Percentiles rank a stretch among this genome's conserved stretches.
Evolutionary conservation across 1,284 basidiomycete species (phyloP).

Genomic region (Inonotus hispidus): DNA sequence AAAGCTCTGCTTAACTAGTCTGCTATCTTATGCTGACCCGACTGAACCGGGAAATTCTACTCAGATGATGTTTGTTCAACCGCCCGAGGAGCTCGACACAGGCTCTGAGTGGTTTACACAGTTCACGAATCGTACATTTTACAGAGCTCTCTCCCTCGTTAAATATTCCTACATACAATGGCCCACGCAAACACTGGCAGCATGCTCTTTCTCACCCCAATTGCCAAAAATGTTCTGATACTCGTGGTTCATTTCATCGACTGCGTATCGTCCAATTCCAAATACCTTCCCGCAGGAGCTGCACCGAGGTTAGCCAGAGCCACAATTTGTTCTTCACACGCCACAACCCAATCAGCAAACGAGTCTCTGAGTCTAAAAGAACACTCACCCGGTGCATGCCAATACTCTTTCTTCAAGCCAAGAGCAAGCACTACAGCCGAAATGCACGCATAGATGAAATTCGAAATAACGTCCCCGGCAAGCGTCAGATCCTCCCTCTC

Average conservation of each 20-base stretch:
- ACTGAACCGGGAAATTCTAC: too few relatives aligned
- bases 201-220: background rate
- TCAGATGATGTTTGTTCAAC: too few relatives aligned
- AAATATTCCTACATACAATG: background rate
- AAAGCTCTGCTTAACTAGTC: too few relatives aligned
- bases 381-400: conserved; percentile 4
- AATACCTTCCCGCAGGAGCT: background rate
- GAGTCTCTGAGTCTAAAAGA: background rate
- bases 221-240: background rate
- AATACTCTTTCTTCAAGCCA: background rate
- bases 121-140: background rate
- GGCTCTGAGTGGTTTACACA: background rate
- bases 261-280: conserved; percentile 6
- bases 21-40: too few relatives aligned
- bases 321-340: background rate
- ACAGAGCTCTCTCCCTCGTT: background rate
- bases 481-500: background rate
- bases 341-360: background rate
- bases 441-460: conserved; percentile 1
- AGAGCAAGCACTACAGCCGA: conserved; percentile 1
- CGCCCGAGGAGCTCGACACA: too few relatives aligned
- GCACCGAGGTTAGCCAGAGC: conserved; percentile 1
- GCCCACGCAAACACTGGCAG: background rate
- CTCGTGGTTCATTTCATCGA: background rate
- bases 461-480: conserved; percentile 3